A percentile compares a stretch with the other conserved stretches of the same genome.
Conservation (phyloP, 2,329 filamentous ascomycete genomes). For the Sordariomycetes sp. region DNA sequence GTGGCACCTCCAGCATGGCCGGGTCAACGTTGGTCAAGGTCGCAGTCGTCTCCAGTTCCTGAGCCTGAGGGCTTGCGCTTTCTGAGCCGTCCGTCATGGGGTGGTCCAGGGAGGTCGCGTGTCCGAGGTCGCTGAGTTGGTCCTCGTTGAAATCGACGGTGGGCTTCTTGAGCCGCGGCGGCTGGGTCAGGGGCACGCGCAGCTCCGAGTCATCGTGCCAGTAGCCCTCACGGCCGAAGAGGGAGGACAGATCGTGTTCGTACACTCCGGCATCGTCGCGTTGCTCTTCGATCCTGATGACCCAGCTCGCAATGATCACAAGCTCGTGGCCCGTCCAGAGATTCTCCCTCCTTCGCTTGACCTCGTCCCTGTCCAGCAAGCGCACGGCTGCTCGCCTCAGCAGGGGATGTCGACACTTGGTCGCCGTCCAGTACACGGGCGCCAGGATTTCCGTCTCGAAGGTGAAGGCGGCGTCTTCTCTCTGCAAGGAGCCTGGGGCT, state of each 20-base stretch:
- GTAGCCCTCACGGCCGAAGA: neutral
- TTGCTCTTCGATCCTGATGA: slow-evolving; percentile 29
- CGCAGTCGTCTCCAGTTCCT: neutral
- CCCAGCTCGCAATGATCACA: slow-evolving; percentile 19
- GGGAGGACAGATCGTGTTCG: neutral
- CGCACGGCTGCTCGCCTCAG: slow-evolving; percentile 26
- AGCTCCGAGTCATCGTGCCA: slow-evolving; percentile 2
- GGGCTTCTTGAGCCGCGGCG: neutral
- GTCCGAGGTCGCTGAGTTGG: neutral
- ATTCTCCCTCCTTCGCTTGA: slow-evolving; percentile 25
- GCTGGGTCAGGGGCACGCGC: slow-evolving; percentile 2
- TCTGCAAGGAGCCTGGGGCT: slow-evolving; percentile 2
- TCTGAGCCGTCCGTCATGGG: neutral
- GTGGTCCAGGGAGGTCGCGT: neutral
- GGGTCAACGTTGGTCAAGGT: slow-evolving; percentile 5
- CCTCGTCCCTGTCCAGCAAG: slow-evolving; percentile 20
- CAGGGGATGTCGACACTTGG: slow-evolving; percentile 30
- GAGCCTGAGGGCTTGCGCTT: neutral
- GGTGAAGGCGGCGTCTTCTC: slow-evolving; percentile 19
- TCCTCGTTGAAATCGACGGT: neutral
- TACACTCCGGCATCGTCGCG: slow-evolving; percentile 4
- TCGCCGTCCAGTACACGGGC: slow-evolving; percentile 29
- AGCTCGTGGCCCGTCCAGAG: slow-evolving; percentile 25
- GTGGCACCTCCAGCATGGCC: slow-evolving; percentile 13
- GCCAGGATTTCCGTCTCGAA: slow-evolving; percentile 33